Percentiles rank a stretch among this genome's conserved stretches.
Conservation (phyloP, 208 protist species). For the Leishmania amazonensis region DNA sequence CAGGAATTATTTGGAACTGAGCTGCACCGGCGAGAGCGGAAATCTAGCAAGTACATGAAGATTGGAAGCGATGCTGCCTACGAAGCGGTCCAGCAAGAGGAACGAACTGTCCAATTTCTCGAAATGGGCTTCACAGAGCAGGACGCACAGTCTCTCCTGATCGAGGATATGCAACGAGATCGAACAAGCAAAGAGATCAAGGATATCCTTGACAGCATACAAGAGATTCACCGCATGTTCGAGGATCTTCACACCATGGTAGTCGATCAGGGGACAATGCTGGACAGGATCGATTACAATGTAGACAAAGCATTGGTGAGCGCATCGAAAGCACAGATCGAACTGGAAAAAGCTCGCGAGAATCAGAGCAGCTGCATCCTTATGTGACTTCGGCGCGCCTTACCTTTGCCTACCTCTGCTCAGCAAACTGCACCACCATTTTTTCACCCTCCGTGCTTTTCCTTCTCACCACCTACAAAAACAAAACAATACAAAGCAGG, state of each 20-base stretch:
- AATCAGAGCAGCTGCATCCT: conserved; percentile 58
- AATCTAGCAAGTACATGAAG: conserved; percentile 55
- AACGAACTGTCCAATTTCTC: conserved; percentile 66
- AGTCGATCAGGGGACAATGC: conserved; percentile 87
- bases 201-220: conserved; percentile 79
- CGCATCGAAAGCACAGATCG: conserved; percentile 55
- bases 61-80: conserved; percentile 63
- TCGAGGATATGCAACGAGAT: conserved; percentile 62
- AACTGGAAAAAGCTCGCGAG: conserved; percentile 85
- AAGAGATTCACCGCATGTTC: conserved; percentile 89
- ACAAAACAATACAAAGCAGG: background rate
- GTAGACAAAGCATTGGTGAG: conserved; percentile 63
- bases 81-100: conserved; percentile 57
- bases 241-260: conserved; percentile 75
- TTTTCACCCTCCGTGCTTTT: conserved; percentile 2
- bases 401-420: conserved; percentile 14
- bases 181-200: conserved; percentile 76
- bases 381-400: conserved; percentile 32
- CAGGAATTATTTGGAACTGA: conserved; percentile 66
- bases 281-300: conserved; percentile 94
- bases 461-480: background rate
- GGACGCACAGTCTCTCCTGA: conserved; percentile 77
- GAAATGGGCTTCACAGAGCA: conserved; percentile 77
- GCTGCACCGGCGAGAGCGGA: conserved; percentile 54
- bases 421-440: background rate